Base-by-base conservation (phyloP, 73 alveolate species). In the Paramecium caudatum region DNA sequence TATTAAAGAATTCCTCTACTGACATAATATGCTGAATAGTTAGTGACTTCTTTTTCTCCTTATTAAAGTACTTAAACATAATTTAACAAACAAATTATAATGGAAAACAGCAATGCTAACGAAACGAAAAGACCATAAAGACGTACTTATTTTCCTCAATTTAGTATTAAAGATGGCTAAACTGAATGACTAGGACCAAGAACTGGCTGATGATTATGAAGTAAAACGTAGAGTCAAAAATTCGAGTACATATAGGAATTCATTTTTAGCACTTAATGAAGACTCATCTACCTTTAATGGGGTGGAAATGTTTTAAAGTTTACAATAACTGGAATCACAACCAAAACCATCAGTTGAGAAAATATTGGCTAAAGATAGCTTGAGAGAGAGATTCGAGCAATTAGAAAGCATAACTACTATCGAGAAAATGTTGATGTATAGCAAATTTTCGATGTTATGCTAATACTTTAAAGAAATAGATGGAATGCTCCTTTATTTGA, bases 271-370 rank as follows among this genome's bases (percentile, higher is more conserved):
- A 65, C 23, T 33, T 32, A 65, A 36, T 30, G 83, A 65, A 36
- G 83, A 65, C 34, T 65, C 83, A 0, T 33, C 83, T 10, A 65
- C 83, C 0, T 65, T 32, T 65, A 65, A 65, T 32, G 83, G 83
- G 8, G 17, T 65, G 4, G 83, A 65, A 3, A 32, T 32, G 8
- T 65, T 65, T 65, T n/a, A 65, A 65, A 55, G 23, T 21, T 25
- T 4, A 1, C 34, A 65, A 65, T 13, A 32, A 43, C 27, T 13
- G 33, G 9, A 30, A 65, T 12, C 30, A 65, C 49, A 41, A 41
- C 49, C 49, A 7, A 7, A n/a, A n/a, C n/a, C n/a, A n/a, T n/a
- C n/a, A n/a, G n/a, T n/a, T n/a, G n/a, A n/a, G n/a, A n/a, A n/a
- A n/a, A 65, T 65, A 17, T 65, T 65, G 32, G 47, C 83, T 65